Conservation (phyloP, 805 yeast genomes). For the Yamadazyma phyllophila region DNA sequence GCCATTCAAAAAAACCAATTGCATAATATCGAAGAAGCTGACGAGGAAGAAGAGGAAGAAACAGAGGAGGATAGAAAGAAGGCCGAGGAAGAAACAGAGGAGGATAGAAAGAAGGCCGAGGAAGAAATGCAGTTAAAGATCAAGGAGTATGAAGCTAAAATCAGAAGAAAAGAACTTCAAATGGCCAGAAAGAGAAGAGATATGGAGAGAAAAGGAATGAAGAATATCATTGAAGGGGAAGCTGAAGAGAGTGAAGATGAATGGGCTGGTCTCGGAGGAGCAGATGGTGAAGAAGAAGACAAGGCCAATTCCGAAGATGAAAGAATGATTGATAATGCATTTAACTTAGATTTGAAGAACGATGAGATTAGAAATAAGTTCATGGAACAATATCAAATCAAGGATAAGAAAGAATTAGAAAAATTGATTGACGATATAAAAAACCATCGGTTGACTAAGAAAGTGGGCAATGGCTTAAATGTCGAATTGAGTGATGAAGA, state of each 20-base stretch:
- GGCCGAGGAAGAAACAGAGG: conserved; percentile 23
- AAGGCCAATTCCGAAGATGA: conserved; percentile 72
- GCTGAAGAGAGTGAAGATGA: conserved; percentile 91
- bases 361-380: conserved; percentile 57
- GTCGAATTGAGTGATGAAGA: conserved; percentile 75
- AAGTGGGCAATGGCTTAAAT: conserved; percentile 53
- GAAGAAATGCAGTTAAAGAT: conserved; percentile 28
- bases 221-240: conserved; percentile 68
- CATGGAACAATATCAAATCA: conserved; percentile 57
- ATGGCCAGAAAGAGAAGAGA: conserved; percentile 42
- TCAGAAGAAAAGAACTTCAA: conserved; percentile 33
- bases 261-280: conserved; percentile 80
- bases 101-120: conserved; percentile 22
- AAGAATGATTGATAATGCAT: conserved; percentile 69
- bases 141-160: conserved; percentile 39
- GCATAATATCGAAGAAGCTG: conserved; percentile 13
- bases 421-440: conserved; percentile 69
- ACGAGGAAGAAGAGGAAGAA: conserved; percentile 18
- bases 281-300: conserved; percentile 57
- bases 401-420: conserved; percentile 63
- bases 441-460: conserved; percentile 65
- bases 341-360: conserved; percentile 54
- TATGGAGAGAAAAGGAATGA: conserved; percentile 56
- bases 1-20: conserved; percentile 17
- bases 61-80: conserved; percentile 24